phyloP scores from a whole-genome alignment of 2,329 filamentous ascomycete genomes.

The Fusarium phyllophilum region DNA sequence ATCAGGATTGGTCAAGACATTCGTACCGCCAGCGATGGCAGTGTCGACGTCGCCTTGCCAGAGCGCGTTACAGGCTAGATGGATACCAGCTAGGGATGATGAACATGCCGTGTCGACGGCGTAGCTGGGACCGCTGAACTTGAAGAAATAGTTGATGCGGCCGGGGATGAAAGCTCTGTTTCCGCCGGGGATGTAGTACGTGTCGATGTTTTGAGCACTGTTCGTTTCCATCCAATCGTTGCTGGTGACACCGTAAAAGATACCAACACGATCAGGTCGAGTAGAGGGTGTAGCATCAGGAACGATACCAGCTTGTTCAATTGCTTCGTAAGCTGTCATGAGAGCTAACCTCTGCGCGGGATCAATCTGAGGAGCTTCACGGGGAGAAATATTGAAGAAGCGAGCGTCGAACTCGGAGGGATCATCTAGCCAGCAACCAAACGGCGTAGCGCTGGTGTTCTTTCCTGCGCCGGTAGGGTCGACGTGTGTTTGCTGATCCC shows the following conservation, averaged over 20 bases:
- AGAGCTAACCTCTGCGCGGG: constrained; percentile 73
- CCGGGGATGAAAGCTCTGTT: constrained; percentile 62
- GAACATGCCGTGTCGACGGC: constrained; percentile 84
- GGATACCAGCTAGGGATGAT: constrained; percentile 76
- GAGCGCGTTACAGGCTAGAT: constrained; percentile 75
- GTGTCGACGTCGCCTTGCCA: constrained; percentile 80
- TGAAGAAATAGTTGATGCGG: constrained; percentile 81
- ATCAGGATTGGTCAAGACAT: constrained; percentile 73
- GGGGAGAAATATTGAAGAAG: constrained; percentile 77
- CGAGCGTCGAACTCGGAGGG: constrained; percentile 73
- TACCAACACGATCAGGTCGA: constrained; percentile 68
- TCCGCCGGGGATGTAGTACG: constrained; percentile 60
- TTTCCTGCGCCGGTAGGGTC: constrained; percentile 69
- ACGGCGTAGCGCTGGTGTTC: constrained; percentile 62
- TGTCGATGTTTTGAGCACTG: constrained; percentile 71
- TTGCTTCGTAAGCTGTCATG: constrained; percentile 73
- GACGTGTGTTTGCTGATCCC: constrained; percentile 44
- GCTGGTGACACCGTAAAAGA: constrained; percentile 80
- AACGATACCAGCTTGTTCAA: constrained; percentile 74
- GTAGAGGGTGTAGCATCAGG: constrained; percentile 72
- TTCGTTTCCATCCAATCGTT: constrained; percentile 86
- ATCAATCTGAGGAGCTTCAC: constrained; percentile 58
- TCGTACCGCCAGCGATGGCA: constrained; percentile 80
- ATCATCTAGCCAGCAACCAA: constrained; percentile 66
- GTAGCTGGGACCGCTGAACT: constrained; percentile 77